A percentile compares a stretch with the other conserved stretches of the same genome.
These are phyloP conservation scores for Lasiodiplodia sp. DNA, from an alignment of 2,329 filamentous ascomycete genomes.

Conservation along the genomic window DNA sequence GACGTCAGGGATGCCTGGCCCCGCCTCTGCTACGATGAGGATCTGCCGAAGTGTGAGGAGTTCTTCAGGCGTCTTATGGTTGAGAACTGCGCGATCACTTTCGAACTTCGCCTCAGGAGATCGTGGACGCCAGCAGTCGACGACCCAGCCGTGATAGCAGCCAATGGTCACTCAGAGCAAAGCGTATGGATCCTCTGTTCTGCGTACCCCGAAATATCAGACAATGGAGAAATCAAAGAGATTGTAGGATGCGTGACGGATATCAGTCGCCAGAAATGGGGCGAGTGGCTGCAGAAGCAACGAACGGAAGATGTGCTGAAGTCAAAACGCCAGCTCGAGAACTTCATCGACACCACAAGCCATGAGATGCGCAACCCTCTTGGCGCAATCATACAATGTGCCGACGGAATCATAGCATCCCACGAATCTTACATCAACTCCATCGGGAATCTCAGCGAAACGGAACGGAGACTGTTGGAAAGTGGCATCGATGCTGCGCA, in stretches of 20 bases:
- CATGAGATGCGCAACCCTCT: constrained; percentile 45
- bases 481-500: constrained; percentile 47
- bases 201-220: constrained; percentile 39
- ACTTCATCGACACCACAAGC: constrained; percentile 46
- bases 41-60: constrained; percentile 41
- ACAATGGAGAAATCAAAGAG: constrained; percentile 39
- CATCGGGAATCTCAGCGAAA: constrained; percentile 36
- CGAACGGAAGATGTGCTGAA: constrained; percentile 48
- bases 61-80: constrained; percentile 42
- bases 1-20: constrained; percentile 37
- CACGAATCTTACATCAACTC: constrained; percentile 32
- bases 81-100: constrained; percentile 42
- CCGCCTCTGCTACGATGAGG: constrained; percentile 43
- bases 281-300: constrained; percentile 47
- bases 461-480: constrained; percentile 39
- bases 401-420: constrained; percentile 50
- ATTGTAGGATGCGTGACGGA: constrained; percentile 50
- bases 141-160: constrained; percentile 25
- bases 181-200: constrained; percentile 43
- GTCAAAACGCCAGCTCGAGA: constrained; percentile 48
- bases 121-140: constrained; percentile 39
- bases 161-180: constrained; percentile 32
- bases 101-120: constrained; percentile 49
- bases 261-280: constrained; percentile 48
- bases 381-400: constrained; percentile 53